phyloP scores from a whole-genome alignment of 148 eudicot genomes.

The Amaranthus palmeri region DNA sequence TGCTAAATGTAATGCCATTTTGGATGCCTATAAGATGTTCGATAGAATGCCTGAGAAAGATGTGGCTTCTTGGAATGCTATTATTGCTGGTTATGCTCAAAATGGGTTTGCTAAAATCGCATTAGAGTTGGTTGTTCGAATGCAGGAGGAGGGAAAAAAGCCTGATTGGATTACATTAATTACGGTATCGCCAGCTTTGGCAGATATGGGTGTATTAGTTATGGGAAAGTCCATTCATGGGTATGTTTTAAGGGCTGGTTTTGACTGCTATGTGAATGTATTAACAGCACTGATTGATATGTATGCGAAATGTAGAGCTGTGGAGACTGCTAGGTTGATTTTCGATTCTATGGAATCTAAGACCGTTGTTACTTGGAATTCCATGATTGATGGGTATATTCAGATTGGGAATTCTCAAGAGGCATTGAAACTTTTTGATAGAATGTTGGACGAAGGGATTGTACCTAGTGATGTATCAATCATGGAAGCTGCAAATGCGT shows the following conservation, averaged over 20 bases:
- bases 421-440: conserved; percentile 52
- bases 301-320: conserved; percentile 67
- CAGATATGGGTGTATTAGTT: conserved; percentile 37
- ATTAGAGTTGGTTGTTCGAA: conserved; percentile 45
- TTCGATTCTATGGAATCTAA: conserved; percentile 51
- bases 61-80: conserved; percentile 75
- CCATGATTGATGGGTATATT: conserved; percentile 75
- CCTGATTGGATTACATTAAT: conserved; percentile 60
- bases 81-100: conserved; percentile 63
- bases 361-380: conserved; percentile 81
- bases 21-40: conserved; percentile 74
- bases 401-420: conserved; percentile 55
- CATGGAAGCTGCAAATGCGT: conserved; percentile 71
- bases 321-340: conserved; percentile 44
- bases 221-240: conserved; percentile 61
- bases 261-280: conserved; percentile 55
- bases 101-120: conserved; percentile 61
- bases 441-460: conserved; percentile 63
- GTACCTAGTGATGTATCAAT: conserved; percentile 67
- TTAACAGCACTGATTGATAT: conserved; percentile 68
- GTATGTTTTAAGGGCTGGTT: conserved; percentile 49
- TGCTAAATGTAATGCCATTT: conserved; percentile 54
- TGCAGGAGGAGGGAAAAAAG: conserved; percentile 54
- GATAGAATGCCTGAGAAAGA: conserved; percentile 75
- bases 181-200: conserved; percentile 56